phyloP scores from a whole-genome alignment of 1,284 basidiomycete genomes.

The Hymenochaete sp. region DNA sequence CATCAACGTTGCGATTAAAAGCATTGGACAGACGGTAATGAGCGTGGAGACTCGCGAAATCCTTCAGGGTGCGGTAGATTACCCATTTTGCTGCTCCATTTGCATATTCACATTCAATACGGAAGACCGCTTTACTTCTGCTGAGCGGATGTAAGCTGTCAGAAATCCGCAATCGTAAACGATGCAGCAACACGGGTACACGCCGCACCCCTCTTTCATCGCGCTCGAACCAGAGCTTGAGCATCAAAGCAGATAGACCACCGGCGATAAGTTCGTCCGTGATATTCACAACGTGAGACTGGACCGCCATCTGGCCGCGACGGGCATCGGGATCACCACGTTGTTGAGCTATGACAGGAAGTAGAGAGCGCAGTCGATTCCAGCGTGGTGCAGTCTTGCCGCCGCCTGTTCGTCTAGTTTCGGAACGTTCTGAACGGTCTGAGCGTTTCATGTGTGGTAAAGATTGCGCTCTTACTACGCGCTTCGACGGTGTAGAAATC shows the following conservation, averaged over 20 bases:
- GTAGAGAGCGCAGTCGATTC: conserved; percentile 51
- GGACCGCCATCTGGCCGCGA: conserved; percentile 39
- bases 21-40: conserved; percentile 88
- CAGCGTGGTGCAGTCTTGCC: conserved; percentile 35
- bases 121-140: conserved; percentile 74
- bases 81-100: conserved; percentile 95
- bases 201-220: conserved; percentile 83
- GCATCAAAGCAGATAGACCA: conserved; percentile 73
- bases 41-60: conserved; percentile 86
- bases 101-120: conserved; percentile 95
- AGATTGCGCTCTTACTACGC: conserved; percentile 36
- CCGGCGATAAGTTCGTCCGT: conserved; percentile 81
- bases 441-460: conserved; percentile 33
- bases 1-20: conserved; percentile 60
- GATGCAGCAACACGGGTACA: conserved; percentile 82
- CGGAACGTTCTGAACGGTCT: too few species aligned
- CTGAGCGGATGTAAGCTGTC: conserved; percentile 81
- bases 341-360: conserved; percentile 46
- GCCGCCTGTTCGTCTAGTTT: conserved; percentile 26
- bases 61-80: conserved; percentile 88
- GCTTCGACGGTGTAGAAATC: conserved; percentile 6
- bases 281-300: conserved; percentile 57
- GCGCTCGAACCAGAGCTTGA: conserved; percentile 85
- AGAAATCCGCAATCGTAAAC: conserved; percentile 75
- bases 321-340: conserved; percentile 20